These are phyloP conservation scores for Artomyces pyxidatus DNA, from an alignment of 768 basidiomycete species.

Conservation along the genomic window DNA sequence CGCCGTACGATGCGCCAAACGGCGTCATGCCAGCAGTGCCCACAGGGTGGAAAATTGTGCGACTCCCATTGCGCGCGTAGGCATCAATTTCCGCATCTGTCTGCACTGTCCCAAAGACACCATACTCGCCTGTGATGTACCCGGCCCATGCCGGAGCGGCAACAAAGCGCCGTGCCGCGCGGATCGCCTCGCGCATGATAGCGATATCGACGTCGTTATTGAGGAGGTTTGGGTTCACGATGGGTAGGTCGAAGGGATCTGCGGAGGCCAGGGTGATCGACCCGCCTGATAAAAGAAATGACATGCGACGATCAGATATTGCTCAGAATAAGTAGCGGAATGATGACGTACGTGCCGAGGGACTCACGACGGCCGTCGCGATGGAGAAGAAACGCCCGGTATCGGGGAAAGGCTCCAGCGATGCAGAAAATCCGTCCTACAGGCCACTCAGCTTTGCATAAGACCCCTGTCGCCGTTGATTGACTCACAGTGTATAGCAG, in stretches of 20 bases:
- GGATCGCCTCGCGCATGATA: constrained; percentile 23
- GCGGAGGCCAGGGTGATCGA: constrained; percentile 31
- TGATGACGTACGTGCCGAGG: constrained; percentile 15
- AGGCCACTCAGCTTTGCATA: too few relatives aligned
- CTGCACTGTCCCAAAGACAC: constrained; percentile 1
- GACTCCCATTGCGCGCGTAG: background rate
- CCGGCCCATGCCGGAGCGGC: constrained; percentile 23
- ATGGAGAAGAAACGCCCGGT: background rate
- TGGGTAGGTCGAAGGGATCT: constrained; percentile 37
- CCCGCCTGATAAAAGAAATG: constrained; percentile 25
- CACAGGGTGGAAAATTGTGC: constrained; percentile 6
- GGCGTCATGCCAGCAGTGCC: constrained; percentile 1
- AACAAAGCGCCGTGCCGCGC: constrained; percentile 20
- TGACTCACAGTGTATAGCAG: too few relatives aligned
- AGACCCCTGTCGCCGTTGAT: too few relatives aligned
- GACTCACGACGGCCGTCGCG: background rate
- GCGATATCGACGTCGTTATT: constrained; percentile 24
- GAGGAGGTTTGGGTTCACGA: constrained; percentile 43
- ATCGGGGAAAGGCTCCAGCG: background rate
- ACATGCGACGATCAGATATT: background rate
- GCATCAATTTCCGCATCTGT: constrained; percentile 12
- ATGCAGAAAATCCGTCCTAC: background rate
- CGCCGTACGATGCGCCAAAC: background rate
- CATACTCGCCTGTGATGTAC: constrained; percentile 19
- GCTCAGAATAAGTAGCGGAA: background rate